Base-by-base conservation (phyloP, 2,329 filamentous ascomycete genomes). In the Phialophora tarda region DNA sequence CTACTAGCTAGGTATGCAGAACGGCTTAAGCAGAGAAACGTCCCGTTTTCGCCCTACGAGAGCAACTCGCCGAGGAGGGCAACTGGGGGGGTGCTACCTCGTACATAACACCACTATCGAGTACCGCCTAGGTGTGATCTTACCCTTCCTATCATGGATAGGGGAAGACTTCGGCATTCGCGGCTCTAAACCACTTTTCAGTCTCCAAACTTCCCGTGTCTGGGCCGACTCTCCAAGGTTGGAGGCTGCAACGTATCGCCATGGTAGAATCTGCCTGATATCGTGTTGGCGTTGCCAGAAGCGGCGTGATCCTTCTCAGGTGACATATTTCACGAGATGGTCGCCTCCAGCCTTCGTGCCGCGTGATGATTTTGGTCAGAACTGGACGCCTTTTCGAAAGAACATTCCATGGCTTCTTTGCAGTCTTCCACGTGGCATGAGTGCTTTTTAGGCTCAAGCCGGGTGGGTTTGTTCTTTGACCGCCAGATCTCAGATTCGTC, bases 231-330 rank as follows among this genome's bases (percentile, higher is more conserved):
- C 57, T 59, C 47, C 44, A 24, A 23, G 32, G 3, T 34, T 34
- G 47, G 41, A 50, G 44, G 26, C 57, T 59, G 24, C 28, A 11
- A 28, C n/a, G 34, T 11, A 28, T 12, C 26, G 57, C 28, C 57
- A n/a, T 50, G 26, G 38, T 12, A 30, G 59, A 61, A 61, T 61
- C 38, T 61, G 59, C 59, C 48, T 61, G 59, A 61, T 53, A 54
- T 61, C 59, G 23, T 23, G 12, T 50, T 14, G 47, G 47, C n/a
- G 21, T 24, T 54, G 10, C 51, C 17, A 34, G 53, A 30, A 53
- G 38, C 38, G 38, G 38, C 14, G 38, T n/a, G 6, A 8, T 17
- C 17, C 17, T 44, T 44, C 38, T 44, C 38, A 44, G 38, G 14
- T 44, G 38, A 44, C 38, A 8, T 7, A 8, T 6, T 44, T 7